Evolutionary conservation across 352 stramenopile species (phyloP).

Genomic region (Phytophthora capsici): DNA sequence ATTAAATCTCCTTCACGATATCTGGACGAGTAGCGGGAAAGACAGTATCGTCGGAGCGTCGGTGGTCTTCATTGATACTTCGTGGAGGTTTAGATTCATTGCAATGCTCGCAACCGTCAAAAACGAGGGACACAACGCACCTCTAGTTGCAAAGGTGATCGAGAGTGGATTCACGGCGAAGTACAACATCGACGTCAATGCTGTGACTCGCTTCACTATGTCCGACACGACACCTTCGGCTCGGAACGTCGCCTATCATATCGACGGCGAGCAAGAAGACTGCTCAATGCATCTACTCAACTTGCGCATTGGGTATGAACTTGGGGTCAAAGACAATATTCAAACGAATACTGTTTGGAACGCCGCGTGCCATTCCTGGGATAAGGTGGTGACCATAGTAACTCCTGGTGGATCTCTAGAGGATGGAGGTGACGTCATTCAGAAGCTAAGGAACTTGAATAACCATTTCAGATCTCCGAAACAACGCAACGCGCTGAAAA

Average conservation of each 20-base stretch:
- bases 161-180: neutral
- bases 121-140: neutral
- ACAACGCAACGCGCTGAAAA: too few species aligned
- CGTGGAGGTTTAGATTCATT: constrained; percentile 2
- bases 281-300: constrained; percentile 17
- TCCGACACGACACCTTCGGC: constrained; percentile 1
- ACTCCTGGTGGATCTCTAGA: too few species aligned
- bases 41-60: constrained; percentile 13
- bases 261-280: too few species aligned
- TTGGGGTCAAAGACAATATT: too few species aligned
- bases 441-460: too few species aligned
- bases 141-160: neutral
- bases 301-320: too few species aligned
- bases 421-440: too few species aligned
- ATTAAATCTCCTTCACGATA: constrained; percentile 10
- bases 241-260: constrained; percentile 1
- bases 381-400: too few species aligned
- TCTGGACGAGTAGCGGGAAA: constrained; percentile 10
- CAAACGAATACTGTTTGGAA: too few species aligned
- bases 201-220: neutral
- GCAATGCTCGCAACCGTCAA: neutral
- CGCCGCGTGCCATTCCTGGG: too few species aligned
- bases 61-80: neutral
- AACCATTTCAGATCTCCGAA: too few species aligned
- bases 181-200: neutral